Evolutionary conservation across 352 stramenopile genomes (phyloP), one percentile per base, ranked within the genome.

Genomic region (Pythium rhizo-oryzae): DNA sequence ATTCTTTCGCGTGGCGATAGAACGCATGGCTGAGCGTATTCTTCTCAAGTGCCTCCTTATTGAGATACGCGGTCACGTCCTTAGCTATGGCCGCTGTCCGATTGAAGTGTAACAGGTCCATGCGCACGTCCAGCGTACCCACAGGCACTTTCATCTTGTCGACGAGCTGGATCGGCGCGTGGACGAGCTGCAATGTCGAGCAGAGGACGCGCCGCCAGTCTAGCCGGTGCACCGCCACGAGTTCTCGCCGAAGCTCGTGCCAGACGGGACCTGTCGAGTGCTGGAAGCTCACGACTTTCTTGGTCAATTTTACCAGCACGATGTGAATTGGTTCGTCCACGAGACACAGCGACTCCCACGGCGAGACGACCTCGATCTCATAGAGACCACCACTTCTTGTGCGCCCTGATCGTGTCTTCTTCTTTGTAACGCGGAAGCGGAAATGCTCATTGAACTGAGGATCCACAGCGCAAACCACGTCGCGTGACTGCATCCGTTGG

Each of bases 141-240:
- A 93, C 65, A 0, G 85, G 80, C 0, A 89, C 76, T 62, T 96
- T 95, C 76, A 93, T 88, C 23, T 71, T 65, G 4, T 88, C 83
- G 1, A 85, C 62, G 0, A 92, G 76, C 8, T 86, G 70, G 9
- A 95, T 68, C 0, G 88, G 86, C 28, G 91, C 76, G 62, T 93
- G 85, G 2, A 91, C 85, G 11, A 92, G 78, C 41, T 87, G 79
- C 6, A 89, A 59, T 0, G 81, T 87, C 2, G 85, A 93, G 44
- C 81, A 87, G n/a, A 96, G 66, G 8, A 90, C 71, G 25, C 87
- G 81, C 1, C 87, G 79, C 89, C 89, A 96, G 65, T 96, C 87
- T 1, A 96, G 53, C 8, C 77, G 74, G 35, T 93, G 79, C 1
- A 82, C 81, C 0, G 87, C 84, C 1, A 96, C 53, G 19, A 95